Evolutionary conservation across 2,329 filamentous ascomycete genomes (phyloP).

Genomic region (Eurotiales sp.): DNA sequence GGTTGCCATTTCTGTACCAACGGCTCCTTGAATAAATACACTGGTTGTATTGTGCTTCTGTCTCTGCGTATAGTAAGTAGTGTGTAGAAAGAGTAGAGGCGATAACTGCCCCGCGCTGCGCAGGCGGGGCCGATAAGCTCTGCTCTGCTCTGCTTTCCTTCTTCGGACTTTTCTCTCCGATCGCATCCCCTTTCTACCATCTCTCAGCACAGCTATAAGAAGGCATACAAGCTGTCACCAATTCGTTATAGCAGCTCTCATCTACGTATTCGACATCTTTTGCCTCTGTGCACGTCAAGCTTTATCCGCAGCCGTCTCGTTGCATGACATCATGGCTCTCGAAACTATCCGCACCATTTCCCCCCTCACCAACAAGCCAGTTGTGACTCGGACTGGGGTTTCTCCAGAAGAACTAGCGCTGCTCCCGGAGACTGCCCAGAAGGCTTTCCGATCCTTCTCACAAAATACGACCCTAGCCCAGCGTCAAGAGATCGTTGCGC

Average conservation of each 20-base stretch:
- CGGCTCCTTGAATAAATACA: no score
- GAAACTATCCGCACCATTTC: constrained; percentile 76
- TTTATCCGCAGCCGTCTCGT: not conserved
- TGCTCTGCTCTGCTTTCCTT: not conserved
- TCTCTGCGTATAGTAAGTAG: no score
- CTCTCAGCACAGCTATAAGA: no score
- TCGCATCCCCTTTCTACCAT: not conserved
- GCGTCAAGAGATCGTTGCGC: constrained; percentile 75
- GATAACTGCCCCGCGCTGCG: not conserved
- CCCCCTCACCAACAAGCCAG: constrained; percentile 78
- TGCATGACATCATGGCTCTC: constrained; percentile 40
- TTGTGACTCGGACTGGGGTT: constrained; percentile 74
- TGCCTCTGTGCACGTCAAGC: no score
- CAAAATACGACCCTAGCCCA: constrained; percentile 72
- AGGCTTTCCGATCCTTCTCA: constrained; percentile 73
- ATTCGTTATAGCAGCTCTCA: no score
- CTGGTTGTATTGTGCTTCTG: no score
- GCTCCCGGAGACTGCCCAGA: constrained; percentile 67
- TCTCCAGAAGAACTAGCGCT: constrained; percentile 65
- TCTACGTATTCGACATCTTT: no score
- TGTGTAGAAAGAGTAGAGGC: no score
- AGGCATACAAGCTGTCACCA: not conserved
- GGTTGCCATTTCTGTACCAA: no score
- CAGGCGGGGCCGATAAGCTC: constrained; percentile 9
- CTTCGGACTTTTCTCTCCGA: not conserved